Percentiles rank a stretch among this genome's conserved stretches.
phyloP scores from a whole-genome alignment of 2,329 filamentous ascomycete genomes.

The Colletotrichum eremochloae region DNA sequence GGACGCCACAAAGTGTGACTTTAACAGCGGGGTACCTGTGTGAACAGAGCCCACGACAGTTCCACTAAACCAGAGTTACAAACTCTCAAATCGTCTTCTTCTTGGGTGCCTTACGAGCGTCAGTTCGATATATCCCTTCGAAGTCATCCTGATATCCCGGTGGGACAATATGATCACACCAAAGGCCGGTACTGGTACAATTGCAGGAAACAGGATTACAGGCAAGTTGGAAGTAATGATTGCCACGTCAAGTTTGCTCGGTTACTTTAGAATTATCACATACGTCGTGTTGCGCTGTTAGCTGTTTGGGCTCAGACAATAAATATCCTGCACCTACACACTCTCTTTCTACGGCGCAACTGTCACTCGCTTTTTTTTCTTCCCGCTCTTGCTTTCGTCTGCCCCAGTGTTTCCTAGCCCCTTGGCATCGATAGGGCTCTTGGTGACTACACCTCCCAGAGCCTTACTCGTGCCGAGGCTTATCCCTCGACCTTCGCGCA shows the following conservation, averaged over 20 bases:
- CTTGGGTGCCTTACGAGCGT: background rate
- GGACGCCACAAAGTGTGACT: background rate
- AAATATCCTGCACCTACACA: conserved; percentile 12
- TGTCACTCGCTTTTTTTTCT: conserved; percentile 42
- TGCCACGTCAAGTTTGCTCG: background rate
- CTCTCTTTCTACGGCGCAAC: conserved; percentile 30
- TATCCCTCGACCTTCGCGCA: conserved; percentile 56
- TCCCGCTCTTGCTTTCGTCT: conserved; percentile 40
- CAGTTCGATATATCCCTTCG: background rate
- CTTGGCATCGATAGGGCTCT: conserved; percentile 43
- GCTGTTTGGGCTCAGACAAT: conserved; percentile 5
- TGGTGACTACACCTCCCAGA: conserved; percentile 53
- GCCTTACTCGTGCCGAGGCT: conserved; percentile 55
- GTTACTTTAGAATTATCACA: background rate
- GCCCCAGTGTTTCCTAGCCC: conserved; percentile 38
- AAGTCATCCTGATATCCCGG: background rate
- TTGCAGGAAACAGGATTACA: background rate
- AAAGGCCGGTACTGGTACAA: background rate
- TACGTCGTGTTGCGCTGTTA: background rate
- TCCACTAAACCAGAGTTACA: background rate
- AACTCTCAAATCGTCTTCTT: background rate
- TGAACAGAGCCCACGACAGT: background rate
- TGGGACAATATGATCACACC: background rate
- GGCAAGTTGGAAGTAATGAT: background rate
- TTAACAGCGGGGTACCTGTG: no score